These are phyloP conservation scores for Solanum paucissectum DNA, from an alignment of 257 asterid species.

Conservation along the genomic window DNA sequence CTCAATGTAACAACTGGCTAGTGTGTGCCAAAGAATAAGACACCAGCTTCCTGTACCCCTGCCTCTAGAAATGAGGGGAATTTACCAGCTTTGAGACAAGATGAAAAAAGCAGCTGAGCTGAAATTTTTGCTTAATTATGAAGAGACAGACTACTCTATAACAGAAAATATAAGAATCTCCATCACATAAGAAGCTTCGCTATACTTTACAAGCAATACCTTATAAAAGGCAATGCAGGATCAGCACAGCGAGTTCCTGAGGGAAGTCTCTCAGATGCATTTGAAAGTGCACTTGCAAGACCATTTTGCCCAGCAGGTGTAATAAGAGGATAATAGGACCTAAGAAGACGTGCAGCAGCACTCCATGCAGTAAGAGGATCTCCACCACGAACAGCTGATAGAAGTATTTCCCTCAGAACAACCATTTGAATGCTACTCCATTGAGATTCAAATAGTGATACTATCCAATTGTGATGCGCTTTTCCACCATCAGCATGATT, in stretches of 20 bases:
- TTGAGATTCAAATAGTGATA: conserved; percentile 84
- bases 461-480: conserved; percentile 70
- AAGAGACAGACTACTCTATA: neutral
- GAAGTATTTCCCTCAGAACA: conserved; percentile 87
- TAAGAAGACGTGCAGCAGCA: conserved; percentile 95
- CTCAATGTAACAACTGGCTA: neutral
- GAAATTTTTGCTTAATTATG: neutral
- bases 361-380: conserved; percentile 99
- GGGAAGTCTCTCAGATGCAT: conserved; percentile 89
- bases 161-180: neutral
- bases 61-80: neutral
- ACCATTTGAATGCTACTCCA: conserved; percentile 99
- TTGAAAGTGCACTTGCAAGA: conserved; percentile 75
- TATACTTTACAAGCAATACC: conserved; percentile 33
- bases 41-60: neutral
- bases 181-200: conserved; percentile 2
- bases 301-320: conserved; percentile 99
- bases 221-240: conserved; percentile 93
- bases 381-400: conserved; percentile 95
- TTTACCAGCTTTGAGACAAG: neutral
- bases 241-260: conserved; percentile 91
- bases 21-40: neutral
- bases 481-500: conserved; percentile 60
- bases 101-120: neutral
- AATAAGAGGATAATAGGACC: conserved; percentile 93